Percentiles rank a stretch among this genome's conserved stretches.
phyloP scores from a whole-genome alignment of 73 alveolate genomes.

The Blepharisma japonicum region DNA sequence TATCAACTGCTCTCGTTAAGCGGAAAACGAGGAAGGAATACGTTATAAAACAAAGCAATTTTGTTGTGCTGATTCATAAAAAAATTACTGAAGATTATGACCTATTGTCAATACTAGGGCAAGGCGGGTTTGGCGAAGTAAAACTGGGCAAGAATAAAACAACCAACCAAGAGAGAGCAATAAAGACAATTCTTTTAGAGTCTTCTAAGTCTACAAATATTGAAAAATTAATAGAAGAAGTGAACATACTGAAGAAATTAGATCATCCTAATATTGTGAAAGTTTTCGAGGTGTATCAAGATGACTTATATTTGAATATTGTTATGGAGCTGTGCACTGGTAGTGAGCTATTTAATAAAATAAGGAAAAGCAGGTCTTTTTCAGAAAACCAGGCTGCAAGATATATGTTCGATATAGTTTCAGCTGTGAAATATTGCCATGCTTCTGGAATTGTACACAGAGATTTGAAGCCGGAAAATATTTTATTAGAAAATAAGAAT shows the following conservation, averaged over 20 bases:
- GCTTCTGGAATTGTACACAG: slow-evolving; percentile 29
- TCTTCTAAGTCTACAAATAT: background rate
- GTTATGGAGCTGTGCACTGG: slow-evolving; percentile 56
- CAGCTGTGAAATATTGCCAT: slow-evolving; percentile 16
- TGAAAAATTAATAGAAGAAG: slow-evolving; percentile 29
- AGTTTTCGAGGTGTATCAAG: slow-evolving; percentile 43
- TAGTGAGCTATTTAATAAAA: slow-evolving; percentile 42
- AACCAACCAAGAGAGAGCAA: background rate
- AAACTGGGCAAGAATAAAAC: background rate
- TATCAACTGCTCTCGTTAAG: too few relatives aligned
- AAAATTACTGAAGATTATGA: too few relatives aligned
- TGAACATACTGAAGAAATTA: slow-evolving; percentile 38
- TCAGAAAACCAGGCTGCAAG: slow-evolving; percentile 34
- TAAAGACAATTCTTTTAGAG: background rate
- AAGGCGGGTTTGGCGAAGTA: slow-evolving; percentile 24
- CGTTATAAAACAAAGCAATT: too few relatives aligned
- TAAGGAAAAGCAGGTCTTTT: slow-evolving; percentile 31
- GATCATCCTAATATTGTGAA: slow-evolving; percentile 53
- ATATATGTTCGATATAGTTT: slow-evolving; percentile 1
- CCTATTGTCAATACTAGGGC: background rate
- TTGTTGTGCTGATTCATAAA: too few relatives aligned
- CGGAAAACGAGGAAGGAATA: too few relatives aligned
- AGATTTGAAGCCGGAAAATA: slow-evolving; percentile 66
- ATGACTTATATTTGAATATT: slow-evolving; percentile 31
- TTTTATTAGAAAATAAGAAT: slow-evolving; percentile 31